Base-by-base conservation (phyloP, 2,329 filamentous ascomycete species). In the Colletotrichum australisinense region DNA sequence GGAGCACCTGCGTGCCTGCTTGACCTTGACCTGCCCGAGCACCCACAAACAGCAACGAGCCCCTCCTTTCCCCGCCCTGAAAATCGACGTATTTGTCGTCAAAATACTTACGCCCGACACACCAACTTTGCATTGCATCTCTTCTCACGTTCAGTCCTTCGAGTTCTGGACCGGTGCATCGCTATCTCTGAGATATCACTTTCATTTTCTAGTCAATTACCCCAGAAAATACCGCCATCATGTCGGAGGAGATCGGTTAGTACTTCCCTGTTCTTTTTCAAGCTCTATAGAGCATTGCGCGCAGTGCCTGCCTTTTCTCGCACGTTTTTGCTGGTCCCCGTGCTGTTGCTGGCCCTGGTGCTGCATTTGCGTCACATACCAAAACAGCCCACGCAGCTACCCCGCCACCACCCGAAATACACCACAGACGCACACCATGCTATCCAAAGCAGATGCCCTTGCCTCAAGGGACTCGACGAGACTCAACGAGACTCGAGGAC, bases 171-270 rank as follows among this genome's bases (percentile, higher is more conserved):
- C 32, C 28, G 60, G 72, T 74, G 72, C 72, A 74, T 63, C 68
- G 58, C 68, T 63, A 55, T 67, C 63, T 46, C 67, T 71, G 67
- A 72, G 55, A 72, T 68, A 72, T 67, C 30, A 28, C 28, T 49
- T 68, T 67, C 53, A 58, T 49, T 60, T 67, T 67, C 28, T 38
- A 68, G 57, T 65, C 70, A 67, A 53, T 67, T 52, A 62, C 28
- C 59, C 58, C 35, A 73, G 69, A 74, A 72, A 70, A 69, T 38
- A 67, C 71, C 67, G 78, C 80, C 83, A 85, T 79, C 78, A 85
- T 85, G 83, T 83, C 85, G 78, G 85, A 86, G 82, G 85, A 84
- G 74, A 76, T 82, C 75, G 86, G 85, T 87, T 79, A 76, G 84
- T 83, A 57, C 52, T 14, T 63, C 49, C 11, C 46, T 63, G n/a